Percentiles rank a stretch among this genome's conserved stretches.
These are phyloP conservation scores for Cryphonectria parasitica DNA, from an alignment of 2,329 filamentous ascomycete genomes.

Conservation along the genomic window DNA sequence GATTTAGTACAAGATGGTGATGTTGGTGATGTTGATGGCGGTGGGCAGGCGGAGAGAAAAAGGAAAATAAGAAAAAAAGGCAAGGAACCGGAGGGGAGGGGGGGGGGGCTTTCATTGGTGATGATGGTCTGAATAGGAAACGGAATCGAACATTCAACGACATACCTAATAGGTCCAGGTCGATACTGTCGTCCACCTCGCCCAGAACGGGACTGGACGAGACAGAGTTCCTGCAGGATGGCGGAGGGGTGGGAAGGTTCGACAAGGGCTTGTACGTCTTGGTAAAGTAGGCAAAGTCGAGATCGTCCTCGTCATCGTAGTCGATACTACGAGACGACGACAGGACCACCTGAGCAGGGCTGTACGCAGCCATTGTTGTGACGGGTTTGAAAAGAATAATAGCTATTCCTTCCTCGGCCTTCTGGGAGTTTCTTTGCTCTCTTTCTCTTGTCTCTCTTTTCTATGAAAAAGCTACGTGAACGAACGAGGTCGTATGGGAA, in stretches of 20 bases:
- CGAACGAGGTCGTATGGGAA: constrained; percentile 24
- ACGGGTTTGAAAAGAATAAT: constrained; percentile 8
- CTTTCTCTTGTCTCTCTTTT: background rate
- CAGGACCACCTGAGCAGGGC: constrained; percentile 17
- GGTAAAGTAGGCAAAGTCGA: constrained; percentile 58
- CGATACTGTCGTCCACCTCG: constrained; percentile 50
- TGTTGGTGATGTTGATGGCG: background rate
- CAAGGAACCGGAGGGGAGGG: background rate
- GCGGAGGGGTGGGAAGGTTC: constrained; percentile 69
- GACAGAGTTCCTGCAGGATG: constrained; percentile 53
- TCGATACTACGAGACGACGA: constrained; percentile 22
- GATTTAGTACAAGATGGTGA: constrained; percentile 19
- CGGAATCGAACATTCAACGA: background rate
- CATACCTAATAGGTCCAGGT: constrained; percentile 47
- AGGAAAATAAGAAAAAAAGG: background rate
- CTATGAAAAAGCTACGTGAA: constrained; percentile 29
- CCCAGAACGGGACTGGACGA: constrained; percentile 48
- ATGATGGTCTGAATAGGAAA: background rate
- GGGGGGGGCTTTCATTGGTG: background rate
- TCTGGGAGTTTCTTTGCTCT: constrained; percentile 2
- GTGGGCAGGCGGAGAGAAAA: constrained; percentile 26
- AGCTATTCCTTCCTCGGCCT: constrained; percentile 4
- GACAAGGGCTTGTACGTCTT: constrained; percentile 68
- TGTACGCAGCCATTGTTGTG: constrained; percentile 28
- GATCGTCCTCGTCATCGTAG: constrained; percentile 48